These are phyloP conservation scores for Boletus fagicola DNA, from an alignment of 768 basidiomycete species.

Conservation along the genomic window DNA sequence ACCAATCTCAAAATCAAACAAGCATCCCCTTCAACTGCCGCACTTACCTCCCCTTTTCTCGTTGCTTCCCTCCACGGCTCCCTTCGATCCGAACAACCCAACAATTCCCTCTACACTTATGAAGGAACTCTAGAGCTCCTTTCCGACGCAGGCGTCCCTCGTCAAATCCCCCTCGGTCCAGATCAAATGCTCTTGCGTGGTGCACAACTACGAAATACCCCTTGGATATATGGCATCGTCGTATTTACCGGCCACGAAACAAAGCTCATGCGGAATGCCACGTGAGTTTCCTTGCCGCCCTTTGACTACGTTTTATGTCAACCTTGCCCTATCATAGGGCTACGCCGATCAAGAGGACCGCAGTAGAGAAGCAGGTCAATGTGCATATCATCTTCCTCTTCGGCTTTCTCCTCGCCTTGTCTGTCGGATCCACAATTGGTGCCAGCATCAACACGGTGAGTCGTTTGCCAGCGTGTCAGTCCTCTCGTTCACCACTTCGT, in stretches of 20 bases:
- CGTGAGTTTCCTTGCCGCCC: conserved; percentile 53
- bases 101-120: conserved; percentile 95
- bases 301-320: not conserved
- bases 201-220: conserved; percentile 93
- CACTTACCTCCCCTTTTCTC: conserved; percentile 73
- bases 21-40: conserved; percentile 76
- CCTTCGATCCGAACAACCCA: conserved; percentile 93
- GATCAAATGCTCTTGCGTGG: conserved; percentile 94
- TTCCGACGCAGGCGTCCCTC: conserved; percentile 53
- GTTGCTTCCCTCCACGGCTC: conserved; percentile 75
- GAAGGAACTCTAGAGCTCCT: conserved; percentile 76
- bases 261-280: conserved; percentile 97
- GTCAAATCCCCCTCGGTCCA: conserved; percentile 88
- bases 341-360: conserved; percentile 94
- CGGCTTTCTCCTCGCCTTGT: conserved; percentile 79
- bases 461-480: not conserved
- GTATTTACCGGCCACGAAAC: conserved; percentile 98
- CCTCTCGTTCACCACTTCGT: not conserved
- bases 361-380: conserved; percentile 95
- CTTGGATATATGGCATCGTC: conserved; percentile 92
- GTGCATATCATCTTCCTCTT: conserved; percentile 95
- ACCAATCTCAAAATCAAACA: conserved; percentile 99
- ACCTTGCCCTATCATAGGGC: conserved; percentile 48
- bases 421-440: conserved; percentile 89
- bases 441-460: conserved; percentile 79